phyloP scores from a whole-genome alignment of 495 filamentous ascomycete genomes.

The Penicillium antarcticum region DNA sequence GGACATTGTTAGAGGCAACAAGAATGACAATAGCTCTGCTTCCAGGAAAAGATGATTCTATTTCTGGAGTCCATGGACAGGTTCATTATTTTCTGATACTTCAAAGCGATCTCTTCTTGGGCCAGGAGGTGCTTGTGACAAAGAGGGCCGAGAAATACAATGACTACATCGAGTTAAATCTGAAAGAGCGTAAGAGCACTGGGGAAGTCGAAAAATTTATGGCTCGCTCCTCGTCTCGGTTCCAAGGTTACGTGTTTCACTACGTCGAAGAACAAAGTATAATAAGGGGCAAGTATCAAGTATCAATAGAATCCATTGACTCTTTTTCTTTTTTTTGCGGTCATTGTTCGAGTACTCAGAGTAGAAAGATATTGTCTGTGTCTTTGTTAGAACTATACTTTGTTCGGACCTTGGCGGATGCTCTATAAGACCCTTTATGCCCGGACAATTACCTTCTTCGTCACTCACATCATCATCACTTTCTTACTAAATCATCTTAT shows the following conservation, averaged over 20 bases:
- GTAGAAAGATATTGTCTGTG: background rate
- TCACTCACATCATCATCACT: background rate
- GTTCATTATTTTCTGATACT: background rate
- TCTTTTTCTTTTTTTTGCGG: background rate
- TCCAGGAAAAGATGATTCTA: background rate
- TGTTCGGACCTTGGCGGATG: too few species aligned
- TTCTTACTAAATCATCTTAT: background rate
- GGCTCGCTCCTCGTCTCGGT: background rate
- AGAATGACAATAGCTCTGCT: background rate
- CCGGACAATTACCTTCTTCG: background rate
- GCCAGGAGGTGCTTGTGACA: too few species aligned
- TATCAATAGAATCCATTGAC: background rate
- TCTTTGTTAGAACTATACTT: background rate
- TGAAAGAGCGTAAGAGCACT: too few species aligned
- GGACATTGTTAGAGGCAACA: slow-evolving; percentile 23
- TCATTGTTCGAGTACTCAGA: background rate
- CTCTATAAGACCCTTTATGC: background rate
- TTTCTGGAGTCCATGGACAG: too few species aligned
- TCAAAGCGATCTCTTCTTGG: background rate
- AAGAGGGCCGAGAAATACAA: background rate
- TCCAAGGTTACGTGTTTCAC: background rate
- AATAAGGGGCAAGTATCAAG: background rate
- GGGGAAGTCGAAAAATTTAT: too few species aligned
- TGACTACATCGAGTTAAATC: background rate
- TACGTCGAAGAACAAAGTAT: background rate